phyloP scores from a whole-genome alignment of 108 stramenopile genomes.

The Cyclotella atomus region DNA sequence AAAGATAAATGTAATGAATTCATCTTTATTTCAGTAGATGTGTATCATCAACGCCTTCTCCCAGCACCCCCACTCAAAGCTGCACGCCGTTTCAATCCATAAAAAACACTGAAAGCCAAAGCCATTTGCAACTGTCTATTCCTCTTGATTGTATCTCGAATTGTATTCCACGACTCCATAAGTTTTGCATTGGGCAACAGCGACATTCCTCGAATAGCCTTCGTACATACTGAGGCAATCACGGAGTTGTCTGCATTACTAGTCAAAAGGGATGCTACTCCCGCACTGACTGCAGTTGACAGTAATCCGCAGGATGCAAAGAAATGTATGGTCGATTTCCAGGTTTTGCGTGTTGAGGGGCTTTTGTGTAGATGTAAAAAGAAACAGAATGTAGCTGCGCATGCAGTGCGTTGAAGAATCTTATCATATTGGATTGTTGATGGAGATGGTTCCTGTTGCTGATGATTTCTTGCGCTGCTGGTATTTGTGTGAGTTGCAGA shows the following conservation, averaged over 20 bases:
- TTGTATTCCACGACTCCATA: background rate
- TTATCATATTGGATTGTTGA: constrained; percentile 17
- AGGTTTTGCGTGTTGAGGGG: constrained; percentile 32
- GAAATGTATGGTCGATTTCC: constrained; percentile 27
- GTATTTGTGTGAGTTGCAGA: too few relatives aligned
- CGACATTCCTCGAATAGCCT: constrained; percentile 10
- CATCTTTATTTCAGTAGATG: too few relatives aligned
- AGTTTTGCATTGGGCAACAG: background rate
- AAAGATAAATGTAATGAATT: too few relatives aligned
- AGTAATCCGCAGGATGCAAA: constrained; percentile 35
- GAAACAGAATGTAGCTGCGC: constrained; percentile 28
- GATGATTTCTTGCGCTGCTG: background rate
- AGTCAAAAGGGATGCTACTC: constrained; percentile 21
- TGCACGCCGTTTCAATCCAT: constrained; percentile 13
- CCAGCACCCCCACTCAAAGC: background rate
- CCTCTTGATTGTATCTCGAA: constrained; percentile 26
- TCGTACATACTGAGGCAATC: constrained; percentile 4
- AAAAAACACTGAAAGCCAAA: constrained; percentile 36
- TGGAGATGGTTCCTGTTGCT: constrained; percentile 2
- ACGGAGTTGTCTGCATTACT: constrained; percentile 10
- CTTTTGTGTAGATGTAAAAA: constrained; percentile 31
- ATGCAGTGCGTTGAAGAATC: constrained; percentile 24
- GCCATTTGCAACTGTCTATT: constrained; percentile 34
- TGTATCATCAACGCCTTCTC: background rate
- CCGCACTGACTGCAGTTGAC: constrained; percentile 29